Evolutionary conservation across 2,329 filamentous ascomycete species (phyloP), one percentile per base, ranked within the genome.

Genomic region (Pochonia chlamydosporia): DNA sequence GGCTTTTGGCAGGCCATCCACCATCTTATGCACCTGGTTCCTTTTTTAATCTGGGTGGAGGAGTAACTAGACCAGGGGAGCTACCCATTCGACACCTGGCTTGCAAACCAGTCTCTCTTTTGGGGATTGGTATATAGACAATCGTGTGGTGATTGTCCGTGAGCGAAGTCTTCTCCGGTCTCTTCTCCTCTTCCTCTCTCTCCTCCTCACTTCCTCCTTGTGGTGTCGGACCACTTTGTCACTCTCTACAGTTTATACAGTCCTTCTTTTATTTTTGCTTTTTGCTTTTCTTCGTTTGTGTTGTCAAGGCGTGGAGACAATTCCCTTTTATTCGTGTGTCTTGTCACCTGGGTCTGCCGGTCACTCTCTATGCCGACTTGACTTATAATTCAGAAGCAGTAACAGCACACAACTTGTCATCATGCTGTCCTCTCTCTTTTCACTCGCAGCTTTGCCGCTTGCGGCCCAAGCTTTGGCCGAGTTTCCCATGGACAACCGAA

Each of bases 361-460:
- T 60, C 58, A 54, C 52, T 62, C 55, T 52, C 53, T 60, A 60
- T 46, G 59, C 54, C 53, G 53, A 49, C 44, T 43, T 50, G 53
- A 49, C 44, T 43, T 50, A 44, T 18, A 16, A 40, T 37, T 24
- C 18, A 44, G 10, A 16, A 28, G 7, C 25, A 6, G 50, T 24
- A 11, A 42, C 39, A 21, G 45, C 33, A 47, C 16, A 40, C n/a
- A 40, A 18, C 16, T 16, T 11, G 28, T 43, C 51, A 48, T 28
- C 18, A 66, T 66, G 63, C 51, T 62, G 50, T 60, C 57, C 53
- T 37, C 60, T 58, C 50, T 64, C 48, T 56, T 63, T 16, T 50
- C 56, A 6, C 54, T 64, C 35, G 55, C 58, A 49, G 55, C 55
- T 14, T 47, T 62, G 55, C 63, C 61, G 42, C 56, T 61, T 18